A percentile compares a stretch with the other conserved stretches of the same genome.
Conservation (phyloP, 345 rosid genomes). For the Gynandropsis gynandra region DNA sequence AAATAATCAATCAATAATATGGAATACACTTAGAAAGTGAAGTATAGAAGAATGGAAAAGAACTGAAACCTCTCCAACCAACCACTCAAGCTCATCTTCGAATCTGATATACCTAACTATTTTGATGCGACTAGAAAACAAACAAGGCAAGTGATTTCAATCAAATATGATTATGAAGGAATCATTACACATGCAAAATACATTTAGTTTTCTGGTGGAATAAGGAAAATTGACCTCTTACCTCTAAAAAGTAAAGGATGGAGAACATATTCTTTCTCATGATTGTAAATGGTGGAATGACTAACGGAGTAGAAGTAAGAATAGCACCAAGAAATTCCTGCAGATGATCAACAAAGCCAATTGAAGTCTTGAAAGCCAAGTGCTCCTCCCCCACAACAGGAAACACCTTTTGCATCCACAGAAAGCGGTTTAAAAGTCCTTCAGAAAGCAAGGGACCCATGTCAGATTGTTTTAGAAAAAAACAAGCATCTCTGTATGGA, state of each 20-base stretch:
- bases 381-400: slow-evolving; percentile 53
- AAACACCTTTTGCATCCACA: slow-evolving; percentile 83
- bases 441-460: slow-evolving; percentile 14
- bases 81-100: no score
- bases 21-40: no score
- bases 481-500: slow-evolving; percentile 7
- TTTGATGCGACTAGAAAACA: no score
- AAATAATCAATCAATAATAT: no score
- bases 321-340: slow-evolving; percentile 82
- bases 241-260: slow-evolving; percentile 63
- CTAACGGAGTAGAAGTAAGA: slow-evolving; percentile 57
- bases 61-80: no score
- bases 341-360: slow-evolving; percentile 86
- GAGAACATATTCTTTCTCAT: slow-evolving; percentile 42
- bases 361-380: slow-evolving; percentile 73
- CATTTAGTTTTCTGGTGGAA: not conserved
- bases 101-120: no score
- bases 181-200: slow-evolving; percentile 9
- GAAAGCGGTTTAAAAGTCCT: slow-evolving; percentile 89
- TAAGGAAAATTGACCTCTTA: slow-evolving; percentile 24
- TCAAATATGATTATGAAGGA: no score
- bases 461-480: slow-evolving; percentile 11
- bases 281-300: slow-evolving; percentile 53
- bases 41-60: no score
- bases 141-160: no score